Conservation (phyloP, 345 rosid genomes). For the Streptanthus diversifolius region DNA sequence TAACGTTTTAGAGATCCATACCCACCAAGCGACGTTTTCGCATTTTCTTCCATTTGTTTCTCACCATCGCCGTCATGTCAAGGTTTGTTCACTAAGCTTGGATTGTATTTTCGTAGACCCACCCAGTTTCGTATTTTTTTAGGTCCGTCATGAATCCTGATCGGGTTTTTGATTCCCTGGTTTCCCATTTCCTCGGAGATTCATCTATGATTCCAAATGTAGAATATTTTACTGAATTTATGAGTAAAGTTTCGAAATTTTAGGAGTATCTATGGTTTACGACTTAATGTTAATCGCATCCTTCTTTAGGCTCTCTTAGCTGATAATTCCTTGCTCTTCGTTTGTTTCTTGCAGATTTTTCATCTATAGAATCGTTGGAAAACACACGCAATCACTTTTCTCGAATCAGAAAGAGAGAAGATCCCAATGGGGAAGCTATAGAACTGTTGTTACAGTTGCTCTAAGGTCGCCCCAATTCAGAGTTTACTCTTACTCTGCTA, state of each 20-base stretch:
- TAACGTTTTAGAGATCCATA: conserved; percentile 27
- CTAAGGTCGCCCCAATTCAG: conserved; percentile 20
- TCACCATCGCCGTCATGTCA: conserved; percentile 30
- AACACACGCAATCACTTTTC: conserved; percentile 1
- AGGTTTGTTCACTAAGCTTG: conserved; percentile 17
- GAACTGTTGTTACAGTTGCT: conserved; percentile 20
- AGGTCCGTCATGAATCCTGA: not conserved
- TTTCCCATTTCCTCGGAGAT: conserved; percentile 28
- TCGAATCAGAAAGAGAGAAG: conserved; percentile 21
- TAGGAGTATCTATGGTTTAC: not conserved
- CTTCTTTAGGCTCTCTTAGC: not conserved
- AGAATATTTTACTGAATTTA: not conserved
- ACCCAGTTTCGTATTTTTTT: not conserved
- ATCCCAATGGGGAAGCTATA: conserved; percentile 26
- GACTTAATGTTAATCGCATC: conserved; percentile 1
- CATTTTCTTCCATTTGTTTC: conserved; percentile 9
- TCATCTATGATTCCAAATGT: not conserved
- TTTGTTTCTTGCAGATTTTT: conserved; percentile 21
- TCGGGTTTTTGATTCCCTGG: not conserved
- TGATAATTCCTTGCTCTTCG: not conserved
- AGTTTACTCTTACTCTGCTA: conserved; percentile 14
- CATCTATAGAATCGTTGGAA: conserved; percentile 21
- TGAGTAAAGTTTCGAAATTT: conserved; percentile 11
- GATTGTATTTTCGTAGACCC: not conserved
- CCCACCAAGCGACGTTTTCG: not conserved